These are phyloP conservation scores for Leishmania braziliensis DNA, from an alignment of 208 protist species.

Conservation along the genomic window DNA sequence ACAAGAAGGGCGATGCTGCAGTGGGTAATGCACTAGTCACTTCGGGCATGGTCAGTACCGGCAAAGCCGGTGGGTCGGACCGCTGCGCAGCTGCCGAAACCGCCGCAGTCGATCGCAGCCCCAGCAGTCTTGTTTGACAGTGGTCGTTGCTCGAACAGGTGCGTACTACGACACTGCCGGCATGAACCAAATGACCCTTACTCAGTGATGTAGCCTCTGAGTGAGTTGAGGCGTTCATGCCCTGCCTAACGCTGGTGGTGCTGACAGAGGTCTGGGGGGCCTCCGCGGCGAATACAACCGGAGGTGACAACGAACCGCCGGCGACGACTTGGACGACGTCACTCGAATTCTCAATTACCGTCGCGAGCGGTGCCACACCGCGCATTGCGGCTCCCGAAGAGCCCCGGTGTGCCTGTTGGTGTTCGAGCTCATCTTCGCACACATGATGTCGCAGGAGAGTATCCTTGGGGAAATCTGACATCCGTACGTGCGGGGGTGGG, in stretches of 20 bases:
- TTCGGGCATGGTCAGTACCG: neutral
- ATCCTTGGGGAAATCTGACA: slow-evolving; percentile 14
- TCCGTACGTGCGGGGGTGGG: neutral
- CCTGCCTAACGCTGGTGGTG: neutral
- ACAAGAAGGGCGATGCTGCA: neutral
- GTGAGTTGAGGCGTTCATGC: neutral
- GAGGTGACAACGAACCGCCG: neutral
- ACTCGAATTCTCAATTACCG: neutral
- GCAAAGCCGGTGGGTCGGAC: neutral
- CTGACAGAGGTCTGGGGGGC: neutral
- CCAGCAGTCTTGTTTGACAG: slow-evolving; percentile 3
- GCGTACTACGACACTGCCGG: neutral
- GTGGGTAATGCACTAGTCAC: neutral
- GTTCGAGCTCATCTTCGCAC: slow-evolving; percentile 15
- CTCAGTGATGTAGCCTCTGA: neutral
- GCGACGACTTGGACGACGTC: neutral
- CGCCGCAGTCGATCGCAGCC: slow-evolving; percentile 2
- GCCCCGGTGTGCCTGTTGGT: neutral
- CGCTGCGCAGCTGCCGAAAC: neutral
- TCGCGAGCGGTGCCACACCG: neutral
- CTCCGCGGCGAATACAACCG: neutral
- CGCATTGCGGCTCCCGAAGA: neutral
- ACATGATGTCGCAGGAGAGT: slow-evolving; percentile 15
- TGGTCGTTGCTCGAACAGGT: neutral
- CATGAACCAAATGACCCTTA: neutral